Evolutionary conservation across 345 rosid genomes (phyloP).

Genomic region (Passiflora organensis): DNA sequence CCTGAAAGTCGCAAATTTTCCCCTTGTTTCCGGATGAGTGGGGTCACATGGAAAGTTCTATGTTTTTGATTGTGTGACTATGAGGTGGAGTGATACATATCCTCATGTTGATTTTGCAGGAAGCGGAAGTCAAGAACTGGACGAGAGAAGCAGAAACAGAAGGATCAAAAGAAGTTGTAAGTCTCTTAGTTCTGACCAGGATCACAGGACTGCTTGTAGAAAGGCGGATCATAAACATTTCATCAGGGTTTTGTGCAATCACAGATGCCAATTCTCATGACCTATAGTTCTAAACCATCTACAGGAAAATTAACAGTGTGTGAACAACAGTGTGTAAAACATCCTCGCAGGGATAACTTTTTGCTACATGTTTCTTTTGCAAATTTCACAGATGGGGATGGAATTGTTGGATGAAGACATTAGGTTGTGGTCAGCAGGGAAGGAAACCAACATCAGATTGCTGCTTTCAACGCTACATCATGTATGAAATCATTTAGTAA

Average conservation of each 20-base stretch:
- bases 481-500: conserved; percentile 29
- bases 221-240: too few relatives aligned
- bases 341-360: neutral
- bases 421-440: conserved; percentile 69
- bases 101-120: too few relatives aligned
- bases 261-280: too few relatives aligned
- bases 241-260: too few relatives aligned
- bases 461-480: conserved; percentile 78
- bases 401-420: conserved; percentile 60
- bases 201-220: neutral
- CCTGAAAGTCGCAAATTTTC: too few relatives aligned
- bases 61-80: too few relatives aligned
- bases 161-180: conserved; percentile 34
- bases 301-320: neutral
- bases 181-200: too few relatives aligned
- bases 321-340: neutral
- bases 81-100: too few relatives aligned
- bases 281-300: too few relatives aligned
- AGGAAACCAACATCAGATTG: conserved; percentile 59
- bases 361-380: neutral
- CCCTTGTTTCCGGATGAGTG: too few relatives aligned
- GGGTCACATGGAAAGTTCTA: too few relatives aligned
- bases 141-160: conserved; percentile 38
- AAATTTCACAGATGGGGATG: conserved; percentile 45
- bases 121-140: conserved; percentile 34